Conservation (phyloP, 495 filamentous ascomycete genomes). For the Platismatia glauca region DNA sequence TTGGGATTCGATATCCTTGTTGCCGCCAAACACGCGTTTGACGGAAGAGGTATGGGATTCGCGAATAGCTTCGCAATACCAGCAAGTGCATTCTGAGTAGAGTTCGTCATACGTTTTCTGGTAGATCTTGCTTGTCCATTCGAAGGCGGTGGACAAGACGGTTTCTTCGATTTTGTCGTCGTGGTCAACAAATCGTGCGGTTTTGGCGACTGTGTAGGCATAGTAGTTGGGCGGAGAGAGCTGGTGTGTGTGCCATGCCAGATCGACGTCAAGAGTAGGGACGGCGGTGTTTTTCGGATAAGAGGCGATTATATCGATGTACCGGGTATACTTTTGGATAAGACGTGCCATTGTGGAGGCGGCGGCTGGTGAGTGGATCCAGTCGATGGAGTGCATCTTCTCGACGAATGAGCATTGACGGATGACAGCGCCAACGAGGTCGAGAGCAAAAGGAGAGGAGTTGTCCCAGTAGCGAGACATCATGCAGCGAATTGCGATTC, state of each 20-base stretch:
- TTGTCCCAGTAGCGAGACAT: constrained; percentile 78
- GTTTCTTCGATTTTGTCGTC: constrained; percentile 57
- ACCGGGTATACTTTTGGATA: constrained; percentile 59
- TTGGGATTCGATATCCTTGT: constrained; percentile 36
- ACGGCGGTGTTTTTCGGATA: constrained; percentile 52
- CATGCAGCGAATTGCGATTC: constrained; percentile 57
- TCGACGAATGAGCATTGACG: constrained; percentile 71
- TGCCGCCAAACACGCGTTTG: constrained; percentile 26
- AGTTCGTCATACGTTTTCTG: constrained; percentile 51
- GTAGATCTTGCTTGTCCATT: constrained; percentile 66
- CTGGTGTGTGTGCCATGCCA: constrained; percentile 66
- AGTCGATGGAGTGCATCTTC: constrained; percentile 73
- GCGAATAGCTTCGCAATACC: constrained; percentile 81
- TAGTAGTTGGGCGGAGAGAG: constrained; percentile 42
- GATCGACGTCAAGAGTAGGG: constrained; percentile 80
- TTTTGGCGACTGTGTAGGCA: constrained; percentile 2
- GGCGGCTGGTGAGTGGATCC: constrained; percentile 61
- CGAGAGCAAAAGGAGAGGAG: constrained; percentile 56
- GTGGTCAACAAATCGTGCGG: constrained; percentile 61
- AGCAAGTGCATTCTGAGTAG: constrained; percentile 81
- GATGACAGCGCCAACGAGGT: constrained; percentile 70
- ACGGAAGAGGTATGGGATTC: constrained; percentile 44
- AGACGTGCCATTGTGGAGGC: constrained; percentile 57
- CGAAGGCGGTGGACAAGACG: constrained; percentile 21
- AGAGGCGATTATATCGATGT: constrained; percentile 54